phyloP scores from a whole-genome alignment of 305 asterid genomes.

The Fraxinus sp. region DNA sequence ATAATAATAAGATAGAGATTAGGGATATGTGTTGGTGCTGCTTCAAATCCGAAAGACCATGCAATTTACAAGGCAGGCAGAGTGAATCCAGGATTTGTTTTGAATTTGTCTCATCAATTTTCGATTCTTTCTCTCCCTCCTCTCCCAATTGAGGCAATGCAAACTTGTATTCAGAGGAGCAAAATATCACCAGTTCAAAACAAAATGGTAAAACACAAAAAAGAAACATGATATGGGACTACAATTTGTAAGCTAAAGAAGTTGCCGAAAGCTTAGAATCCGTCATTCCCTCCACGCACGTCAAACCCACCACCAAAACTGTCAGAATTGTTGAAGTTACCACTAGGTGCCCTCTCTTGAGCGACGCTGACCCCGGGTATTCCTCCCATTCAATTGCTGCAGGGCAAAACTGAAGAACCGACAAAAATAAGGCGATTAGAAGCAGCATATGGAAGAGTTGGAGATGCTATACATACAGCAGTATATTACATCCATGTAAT shows the following conservation, averaged over 20 bases:
- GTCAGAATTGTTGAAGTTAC: slow-evolving; percentile 32
- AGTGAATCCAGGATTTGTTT: too few species aligned
- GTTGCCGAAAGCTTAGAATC: slow-evolving; percentile 27
- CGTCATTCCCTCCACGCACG: slow-evolving; percentile 31
- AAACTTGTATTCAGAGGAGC: not conserved
- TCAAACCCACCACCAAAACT: slow-evolving; percentile 40
- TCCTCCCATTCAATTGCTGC: slow-evolving; percentile 68
- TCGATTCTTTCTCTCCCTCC: too few species aligned
- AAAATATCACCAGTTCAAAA: not conserved
- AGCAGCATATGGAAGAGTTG: not conserved
- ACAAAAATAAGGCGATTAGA: not conserved
- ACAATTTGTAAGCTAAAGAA: slow-evolving; percentile 18
- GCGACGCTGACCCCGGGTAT: slow-evolving; percentile 68
- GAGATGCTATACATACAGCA: not conserved
- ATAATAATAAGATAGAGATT: too few species aligned
- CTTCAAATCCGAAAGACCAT: too few species aligned
- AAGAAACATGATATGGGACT: not conserved
- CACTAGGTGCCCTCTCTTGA: slow-evolving; percentile 57
- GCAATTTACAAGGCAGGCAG: too few species aligned
- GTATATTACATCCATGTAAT: not conserved
- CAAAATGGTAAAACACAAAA: not conserved
- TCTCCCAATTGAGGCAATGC: too few species aligned
- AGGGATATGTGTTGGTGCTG: too few species aligned
- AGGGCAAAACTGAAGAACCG: not conserved
- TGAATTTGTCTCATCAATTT: too few species aligned